Conservation (phyloP, 2,329 filamentous ascomycete genomes). For the Trichoderma gracile region DNA sequence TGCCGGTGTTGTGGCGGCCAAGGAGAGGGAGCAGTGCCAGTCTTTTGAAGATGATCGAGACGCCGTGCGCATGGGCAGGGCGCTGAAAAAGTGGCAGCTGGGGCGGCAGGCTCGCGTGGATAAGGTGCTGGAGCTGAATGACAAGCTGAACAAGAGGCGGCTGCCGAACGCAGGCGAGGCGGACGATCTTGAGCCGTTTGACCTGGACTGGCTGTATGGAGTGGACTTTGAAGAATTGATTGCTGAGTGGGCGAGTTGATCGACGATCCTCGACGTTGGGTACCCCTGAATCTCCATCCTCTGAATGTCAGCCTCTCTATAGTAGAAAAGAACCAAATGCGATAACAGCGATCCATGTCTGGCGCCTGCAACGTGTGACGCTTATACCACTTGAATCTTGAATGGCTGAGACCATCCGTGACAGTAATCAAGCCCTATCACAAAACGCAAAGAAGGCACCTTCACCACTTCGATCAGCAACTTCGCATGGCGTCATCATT, state of each 20-base stretch:
- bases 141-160: conserved; percentile 49
- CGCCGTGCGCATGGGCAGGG: conserved; percentile 27
- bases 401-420: too few relatives aligned
- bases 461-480: background rate
- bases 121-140: conserved; percentile 49
- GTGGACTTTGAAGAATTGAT: conserved; percentile 42
- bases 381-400: background rate
- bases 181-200: conserved; percentile 33
- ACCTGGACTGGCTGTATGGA: conserved; percentile 48
- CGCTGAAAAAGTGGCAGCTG: conserved; percentile 48
- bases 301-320: too few relatives aligned
- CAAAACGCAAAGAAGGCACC: background rate
- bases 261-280: too few relatives aligned
- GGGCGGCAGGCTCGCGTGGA: conserved; percentile 51
- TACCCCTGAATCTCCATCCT: background rate
- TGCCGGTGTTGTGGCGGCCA: conserved; percentile 42
- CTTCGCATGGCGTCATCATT: conserved; percentile 24
- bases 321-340: background rate
- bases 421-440: background rate
- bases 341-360: background rate
- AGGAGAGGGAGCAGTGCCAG: conserved; percentile 30
- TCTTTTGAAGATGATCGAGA: background rate
- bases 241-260: conserved; percentile 29
- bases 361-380: background rate
- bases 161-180: conserved; percentile 41